Evolutionary conservation across 2,329 filamentous ascomycete species (phyloP).

Genomic region (Leptographium lundbergii): DNA sequence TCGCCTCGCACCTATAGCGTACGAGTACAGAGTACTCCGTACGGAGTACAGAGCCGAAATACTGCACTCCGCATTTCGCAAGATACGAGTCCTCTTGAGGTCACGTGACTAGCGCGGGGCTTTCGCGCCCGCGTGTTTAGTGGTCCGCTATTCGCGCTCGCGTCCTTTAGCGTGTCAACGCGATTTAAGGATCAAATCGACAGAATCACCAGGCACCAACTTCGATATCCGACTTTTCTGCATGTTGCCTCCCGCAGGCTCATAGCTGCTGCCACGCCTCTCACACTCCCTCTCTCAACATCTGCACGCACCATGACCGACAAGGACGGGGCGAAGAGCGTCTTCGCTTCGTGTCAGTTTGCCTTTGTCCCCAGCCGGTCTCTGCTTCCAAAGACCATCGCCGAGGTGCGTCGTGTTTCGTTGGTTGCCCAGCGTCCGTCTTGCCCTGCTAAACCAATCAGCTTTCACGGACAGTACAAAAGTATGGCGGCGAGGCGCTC

Average conservation of each 20-base stretch:
- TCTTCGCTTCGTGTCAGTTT: conserved; percentile 30
- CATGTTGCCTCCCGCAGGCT: neutral
- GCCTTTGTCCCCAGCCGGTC: conserved; percentile 31
- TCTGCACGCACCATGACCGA: conserved; percentile 11
- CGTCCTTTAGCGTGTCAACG: neutral
- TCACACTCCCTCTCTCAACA: neutral
- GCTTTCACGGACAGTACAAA: conserved; percentile 29
- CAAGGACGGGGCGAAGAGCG: conserved; percentile 18
- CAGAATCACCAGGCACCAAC: neutral
- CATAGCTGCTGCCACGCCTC: neutral
- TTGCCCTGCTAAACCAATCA: conserved; percentile 12
- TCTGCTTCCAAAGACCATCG: conserved; percentile 27
- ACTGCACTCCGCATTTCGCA: too few species aligned
- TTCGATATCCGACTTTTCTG: neutral
- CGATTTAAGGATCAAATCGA: neutral
- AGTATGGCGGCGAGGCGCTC: conserved; percentile 38
- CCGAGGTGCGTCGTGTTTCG: conserved; percentile 20
- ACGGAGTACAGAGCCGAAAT: too few species aligned
- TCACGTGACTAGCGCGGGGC: conserved; percentile 12
- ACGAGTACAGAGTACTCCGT: too few species aligned
- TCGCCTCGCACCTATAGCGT: too few species aligned
- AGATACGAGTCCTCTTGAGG: neutral
- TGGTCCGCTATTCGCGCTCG: neutral
- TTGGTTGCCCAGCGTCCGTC: neutral
- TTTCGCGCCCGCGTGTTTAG: conserved; percentile 12